phyloP scores from a whole-genome alignment of 2,329 filamentous ascomycete species.

The Ambrosiella beaveri region DNA sequence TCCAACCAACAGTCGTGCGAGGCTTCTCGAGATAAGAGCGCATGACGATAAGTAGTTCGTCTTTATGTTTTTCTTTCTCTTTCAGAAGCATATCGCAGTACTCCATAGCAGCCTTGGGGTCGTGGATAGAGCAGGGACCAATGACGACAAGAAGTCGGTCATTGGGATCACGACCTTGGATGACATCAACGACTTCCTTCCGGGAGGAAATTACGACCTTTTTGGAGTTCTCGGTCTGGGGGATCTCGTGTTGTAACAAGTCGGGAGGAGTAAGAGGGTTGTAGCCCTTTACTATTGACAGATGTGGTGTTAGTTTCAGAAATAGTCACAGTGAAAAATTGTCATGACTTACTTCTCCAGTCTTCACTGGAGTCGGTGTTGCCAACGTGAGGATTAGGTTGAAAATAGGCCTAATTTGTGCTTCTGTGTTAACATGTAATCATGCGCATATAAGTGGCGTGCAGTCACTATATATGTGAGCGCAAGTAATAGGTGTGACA shows the following conservation, averaged over 20 bases:
- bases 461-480: neutral
- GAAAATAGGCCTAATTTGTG: conserved; percentile 12
- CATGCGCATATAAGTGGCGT: neutral
- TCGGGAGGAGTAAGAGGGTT: conserved; percentile 83
- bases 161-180: conserved; percentile 53
- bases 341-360: conserved; percentile 53
- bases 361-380: conserved; percentile 60
- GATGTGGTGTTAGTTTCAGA: neutral
- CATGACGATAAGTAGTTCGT: conserved; percentile 91
- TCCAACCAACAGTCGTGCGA: conserved; percentile 94
- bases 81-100: conserved; percentile 75
- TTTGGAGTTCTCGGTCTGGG: conserved; percentile 44
- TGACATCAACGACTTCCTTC: conserved; percentile 51
- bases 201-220: conserved; percentile 56
- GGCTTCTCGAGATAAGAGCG: conserved; percentile 97
- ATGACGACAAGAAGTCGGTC: conserved; percentile 55
- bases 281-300: conserved; percentile 64
- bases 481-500: neutral
- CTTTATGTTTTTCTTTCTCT: conserved; percentile 72
- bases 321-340: neutral
- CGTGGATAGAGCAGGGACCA: conserved; percentile 94
- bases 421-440: neutral
- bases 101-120: conserved; percentile 73
- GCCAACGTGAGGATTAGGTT: conserved; percentile 39
- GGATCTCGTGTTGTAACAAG: conserved; percentile 73